Evolutionary conservation across 169 alveolate species (phyloP).

Genomic region (Cryptosporidium baileyi): DNA sequence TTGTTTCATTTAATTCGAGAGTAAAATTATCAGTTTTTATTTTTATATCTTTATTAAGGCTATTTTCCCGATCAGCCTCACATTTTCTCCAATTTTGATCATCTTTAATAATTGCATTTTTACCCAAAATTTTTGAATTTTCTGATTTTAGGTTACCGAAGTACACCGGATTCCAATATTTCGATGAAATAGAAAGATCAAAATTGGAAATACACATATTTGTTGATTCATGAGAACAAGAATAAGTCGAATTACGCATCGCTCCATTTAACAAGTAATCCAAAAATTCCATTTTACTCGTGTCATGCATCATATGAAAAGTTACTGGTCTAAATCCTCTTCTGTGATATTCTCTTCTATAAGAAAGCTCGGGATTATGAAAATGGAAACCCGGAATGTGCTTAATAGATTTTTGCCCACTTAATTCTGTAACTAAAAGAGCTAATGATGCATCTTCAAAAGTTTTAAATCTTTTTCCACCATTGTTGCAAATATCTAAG

Average conservation of each 20-base stretch:
- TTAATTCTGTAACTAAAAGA: conserved; percentile 49
- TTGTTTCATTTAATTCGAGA: neutral
- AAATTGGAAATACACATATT: conserved; percentile 32
- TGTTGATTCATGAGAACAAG: conserved; percentile 38
- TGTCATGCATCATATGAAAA: conserved; percentile 66
- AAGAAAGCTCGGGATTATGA: conserved; percentile 52
- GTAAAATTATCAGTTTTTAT: neutral
- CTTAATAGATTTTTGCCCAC: conserved; percentile 49
- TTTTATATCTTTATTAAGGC: neutral
- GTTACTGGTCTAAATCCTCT: conserved; percentile 65
- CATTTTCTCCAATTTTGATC: neutral
- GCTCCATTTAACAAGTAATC: conserved; percentile 48
- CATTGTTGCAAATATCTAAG: conserved; percentile 48
- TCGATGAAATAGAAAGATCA: conserved; percentile 50
- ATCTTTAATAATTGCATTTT: conserved; percentile 19
- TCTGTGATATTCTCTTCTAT: conserved; percentile 10
- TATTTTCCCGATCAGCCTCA: neutral
- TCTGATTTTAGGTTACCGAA: conserved; percentile 25
- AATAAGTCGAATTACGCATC: conserved; percentile 30
- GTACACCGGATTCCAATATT: conserved; percentile 60
- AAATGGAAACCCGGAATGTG: conserved; percentile 66
- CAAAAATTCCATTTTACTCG: conserved; percentile 49
- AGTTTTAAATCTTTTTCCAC: conserved; percentile 55
- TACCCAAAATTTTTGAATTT: conserved; percentile 32
- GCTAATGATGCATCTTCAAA: conserved; percentile 57